Conservation (phyloP, 2,329 filamentous ascomycete species). For the Fusarium cyanostomum region DNA sequence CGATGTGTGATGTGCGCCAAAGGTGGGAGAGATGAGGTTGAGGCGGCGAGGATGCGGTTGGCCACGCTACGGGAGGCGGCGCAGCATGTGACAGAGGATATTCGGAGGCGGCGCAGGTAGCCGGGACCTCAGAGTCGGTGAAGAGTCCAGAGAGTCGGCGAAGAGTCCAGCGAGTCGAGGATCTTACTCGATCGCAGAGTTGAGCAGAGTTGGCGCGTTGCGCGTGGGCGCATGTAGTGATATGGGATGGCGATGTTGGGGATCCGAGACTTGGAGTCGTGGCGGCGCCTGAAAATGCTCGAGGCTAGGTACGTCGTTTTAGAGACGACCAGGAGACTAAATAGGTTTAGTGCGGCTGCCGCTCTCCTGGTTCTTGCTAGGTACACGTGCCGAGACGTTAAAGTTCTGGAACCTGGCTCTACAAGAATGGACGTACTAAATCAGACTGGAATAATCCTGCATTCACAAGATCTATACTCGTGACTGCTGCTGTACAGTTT, state of each 20-base stretch:
- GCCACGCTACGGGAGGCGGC: conserved; percentile 20
- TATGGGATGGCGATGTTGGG: background rate
- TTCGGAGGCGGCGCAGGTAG: background rate
- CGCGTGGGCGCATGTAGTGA: conserved; percentile 18
- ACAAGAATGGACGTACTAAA: background rate
- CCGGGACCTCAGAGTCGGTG: background rate
- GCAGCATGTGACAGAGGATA: conserved; percentile 11
- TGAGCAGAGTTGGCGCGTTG: background rate
- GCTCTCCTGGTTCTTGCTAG: background rate
- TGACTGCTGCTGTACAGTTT: no score
- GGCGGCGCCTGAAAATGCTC: background rate
- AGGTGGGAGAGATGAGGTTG: background rate
- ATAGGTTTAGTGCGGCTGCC: background rate
- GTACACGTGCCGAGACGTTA: background rate
- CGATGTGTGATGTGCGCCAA: conserved; percentile 19
- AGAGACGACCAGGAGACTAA: background rate
- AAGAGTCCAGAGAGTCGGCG: no score
- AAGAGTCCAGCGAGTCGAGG: no score
- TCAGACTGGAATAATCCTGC: no score
- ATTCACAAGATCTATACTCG: no score
- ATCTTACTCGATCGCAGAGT: no score
- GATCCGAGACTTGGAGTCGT: background rate
- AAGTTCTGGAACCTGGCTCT: background rate
- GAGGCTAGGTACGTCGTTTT: background rate
- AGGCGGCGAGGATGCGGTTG: background rate